phyloP scores from a whole-genome alignment of 148 eudicot species.

The Fallopia convolvulus region DNA sequence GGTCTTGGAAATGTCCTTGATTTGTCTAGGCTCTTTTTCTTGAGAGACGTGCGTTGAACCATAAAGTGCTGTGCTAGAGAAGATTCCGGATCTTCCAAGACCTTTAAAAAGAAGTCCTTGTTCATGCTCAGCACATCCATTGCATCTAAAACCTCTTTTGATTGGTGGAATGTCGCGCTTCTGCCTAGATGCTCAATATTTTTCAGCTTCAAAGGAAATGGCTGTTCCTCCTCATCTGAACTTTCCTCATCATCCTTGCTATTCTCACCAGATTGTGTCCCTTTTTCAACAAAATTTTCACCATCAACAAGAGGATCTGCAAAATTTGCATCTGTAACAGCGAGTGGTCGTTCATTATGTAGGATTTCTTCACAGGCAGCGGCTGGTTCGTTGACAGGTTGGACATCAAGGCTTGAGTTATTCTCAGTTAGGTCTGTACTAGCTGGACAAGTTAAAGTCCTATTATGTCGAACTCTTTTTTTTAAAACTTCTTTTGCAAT shows the following conservation, averaged over 20 bases:
- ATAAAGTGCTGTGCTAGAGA: conserved; percentile 25
- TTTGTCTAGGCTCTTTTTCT: conserved; percentile 26
- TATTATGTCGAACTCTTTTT: conserved; percentile 43
- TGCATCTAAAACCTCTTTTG: conserved; percentile 42
- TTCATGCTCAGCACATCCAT: conserved; percentile 34
- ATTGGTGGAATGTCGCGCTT: conserved; percentile 34
- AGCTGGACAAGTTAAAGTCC: conserved; percentile 51
- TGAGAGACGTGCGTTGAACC: conserved; percentile 15
- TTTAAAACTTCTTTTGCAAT: conserved; percentile 45
- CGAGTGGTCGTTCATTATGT: not conserved
- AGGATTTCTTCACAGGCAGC: not conserved
- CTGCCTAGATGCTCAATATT: conserved; percentile 17
- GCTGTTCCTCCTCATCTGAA: conserved; percentile 8
- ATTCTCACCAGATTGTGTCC: not conserved
- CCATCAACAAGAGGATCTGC: not conserved
- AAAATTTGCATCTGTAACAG: not conserved
- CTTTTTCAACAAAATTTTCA: not conserved
- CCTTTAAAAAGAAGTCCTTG: conserved; percentile 43
- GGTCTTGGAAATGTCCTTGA: conserved; percentile 44
- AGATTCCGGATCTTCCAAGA: conserved; percentile 37
- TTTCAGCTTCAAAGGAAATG: not conserved
- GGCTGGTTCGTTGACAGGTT: not conserved
- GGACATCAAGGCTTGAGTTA: conserved; percentile 14
- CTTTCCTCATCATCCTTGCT: conserved; percentile 14
- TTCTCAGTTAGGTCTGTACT: conserved; percentile 7